Evolutionary conservation across 208 protist species (phyloP), one percentile per base, ranked within the genome.

Genomic region (Blastocrithidia nonstop): DNA sequence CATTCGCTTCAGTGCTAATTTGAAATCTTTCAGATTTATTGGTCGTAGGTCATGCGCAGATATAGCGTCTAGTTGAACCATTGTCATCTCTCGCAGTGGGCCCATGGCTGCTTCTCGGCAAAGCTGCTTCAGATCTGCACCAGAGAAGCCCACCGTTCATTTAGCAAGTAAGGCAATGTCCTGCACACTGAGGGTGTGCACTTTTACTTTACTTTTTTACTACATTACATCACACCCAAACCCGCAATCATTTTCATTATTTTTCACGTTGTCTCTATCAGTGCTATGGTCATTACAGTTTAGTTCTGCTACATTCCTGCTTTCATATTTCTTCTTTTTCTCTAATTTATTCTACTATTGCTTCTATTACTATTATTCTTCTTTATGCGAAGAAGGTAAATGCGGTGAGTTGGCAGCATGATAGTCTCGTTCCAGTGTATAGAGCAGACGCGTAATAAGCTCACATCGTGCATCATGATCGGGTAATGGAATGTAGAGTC

Each of bases 401-500:
- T n/a, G n/a, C n/a, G n/a, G n/a, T n/a, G n/a, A n/a, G 27, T 29
- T 33, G 22, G 16, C 22, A 4, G 17, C 49, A 6, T 20, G 26
- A 6, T 21, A 32, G 26, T 36, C 40, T 13, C 20, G 25, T 4
- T 35, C 29, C 11, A 88, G 71, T 7, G 54, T 63, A 23, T 51
- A 39, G 23, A 88, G 63, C 33, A 91, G 75, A 6, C 66, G 58
- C 24, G 65, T 51, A 6, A 88, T 59, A 20, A 88, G 65, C 40
- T 79, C 52, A 13, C 49, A 45, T 2, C 78, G 68, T 24, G 74
- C 73, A 3, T 35, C 33, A 9, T 37, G 33, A 50, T 94, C 77
- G 0, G 88, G 88, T 9, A 95, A 63, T 1, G 86, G 77, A 46
- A 95, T 91, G 62, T 91, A 93, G 16, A 95, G 54, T 7, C 89